phyloP scores from a whole-genome alignment of 257 asterid genomes.

The Fraxinus anomala region DNA sequence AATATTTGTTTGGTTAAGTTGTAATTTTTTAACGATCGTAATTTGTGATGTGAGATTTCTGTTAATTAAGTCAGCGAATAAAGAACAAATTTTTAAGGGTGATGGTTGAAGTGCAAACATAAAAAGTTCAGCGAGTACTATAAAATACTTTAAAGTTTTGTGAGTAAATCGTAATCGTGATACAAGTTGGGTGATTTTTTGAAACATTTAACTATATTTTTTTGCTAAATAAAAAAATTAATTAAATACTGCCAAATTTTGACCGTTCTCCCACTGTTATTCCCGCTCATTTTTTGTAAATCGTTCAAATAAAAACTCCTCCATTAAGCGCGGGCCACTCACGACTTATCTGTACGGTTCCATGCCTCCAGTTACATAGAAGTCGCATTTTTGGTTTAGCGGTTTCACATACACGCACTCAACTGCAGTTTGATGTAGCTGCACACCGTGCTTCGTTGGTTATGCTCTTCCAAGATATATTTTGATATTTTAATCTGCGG shows the following conservation, averaged over 20 bases:
- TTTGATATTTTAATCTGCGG: not conserved
- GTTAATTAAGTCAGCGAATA: no score
- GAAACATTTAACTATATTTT: not conserved
- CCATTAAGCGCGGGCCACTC: constrained; percentile 30
- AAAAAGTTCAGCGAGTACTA: no score
- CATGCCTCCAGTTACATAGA: not conserved
- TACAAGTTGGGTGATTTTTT: no score
- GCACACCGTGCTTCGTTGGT: not conserved
- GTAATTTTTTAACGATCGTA: no score
- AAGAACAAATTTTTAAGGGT: no score
- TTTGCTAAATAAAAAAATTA: constrained; percentile 21
- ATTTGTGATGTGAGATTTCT: no score
- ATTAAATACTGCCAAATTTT: constrained; percentile 25
- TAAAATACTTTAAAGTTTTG: no score
- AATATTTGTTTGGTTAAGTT: no score
- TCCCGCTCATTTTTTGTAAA: constrained; percentile 54
- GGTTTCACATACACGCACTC: not conserved
- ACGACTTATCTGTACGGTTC: not conserved
- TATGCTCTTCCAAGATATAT: not conserved
- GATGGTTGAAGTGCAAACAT: no score
- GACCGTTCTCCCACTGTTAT: constrained; percentile 35
- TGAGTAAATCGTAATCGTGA: no score
- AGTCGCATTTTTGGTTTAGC: not conserved
- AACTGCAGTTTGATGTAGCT: not conserved
- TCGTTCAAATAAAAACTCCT: constrained; percentile 36